Evolutionary conservation across 75 land plant genomes (phyloP).

Genomic region (Picea sitchensis): DNA sequence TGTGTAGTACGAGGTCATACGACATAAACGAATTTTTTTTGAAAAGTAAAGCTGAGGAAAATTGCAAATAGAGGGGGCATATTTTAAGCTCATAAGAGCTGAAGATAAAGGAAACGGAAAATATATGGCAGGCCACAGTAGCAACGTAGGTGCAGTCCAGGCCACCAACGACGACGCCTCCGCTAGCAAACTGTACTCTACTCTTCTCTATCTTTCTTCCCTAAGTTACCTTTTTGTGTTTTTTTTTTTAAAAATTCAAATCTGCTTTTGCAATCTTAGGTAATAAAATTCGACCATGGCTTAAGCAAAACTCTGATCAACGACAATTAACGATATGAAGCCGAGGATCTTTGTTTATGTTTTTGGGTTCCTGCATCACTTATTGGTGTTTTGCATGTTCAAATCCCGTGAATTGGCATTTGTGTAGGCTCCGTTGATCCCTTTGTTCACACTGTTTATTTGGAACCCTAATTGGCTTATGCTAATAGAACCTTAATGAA

Average conservation of each 20-base stretch:
- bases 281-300: no score
- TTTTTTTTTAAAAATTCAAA: not conserved
- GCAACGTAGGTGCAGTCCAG: conserved; percentile 77
- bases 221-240: not conserved
- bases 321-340: not conserved
- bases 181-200: conserved; percentile 78
- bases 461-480: not conserved
- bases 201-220: not conserved
- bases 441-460: not conserved
- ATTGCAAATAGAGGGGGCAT: no score
- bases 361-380: not conserved
- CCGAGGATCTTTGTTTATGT: not conserved
- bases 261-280: not conserved
- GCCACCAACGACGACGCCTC: conserved; percentile 99
- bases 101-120: not conserved
- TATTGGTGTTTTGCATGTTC: not conserved
- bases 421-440: not conserved
- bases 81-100: no score
- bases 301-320: no score
- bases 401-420: not conserved
- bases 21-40: no score
- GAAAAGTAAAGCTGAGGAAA: no score
- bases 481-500: not conserved
- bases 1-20: no score
- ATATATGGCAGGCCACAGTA: conserved; percentile 16